phyloP scores from a whole-genome alignment of 1,139 yeast genomes.

The Lodderomyces theae region DNA sequence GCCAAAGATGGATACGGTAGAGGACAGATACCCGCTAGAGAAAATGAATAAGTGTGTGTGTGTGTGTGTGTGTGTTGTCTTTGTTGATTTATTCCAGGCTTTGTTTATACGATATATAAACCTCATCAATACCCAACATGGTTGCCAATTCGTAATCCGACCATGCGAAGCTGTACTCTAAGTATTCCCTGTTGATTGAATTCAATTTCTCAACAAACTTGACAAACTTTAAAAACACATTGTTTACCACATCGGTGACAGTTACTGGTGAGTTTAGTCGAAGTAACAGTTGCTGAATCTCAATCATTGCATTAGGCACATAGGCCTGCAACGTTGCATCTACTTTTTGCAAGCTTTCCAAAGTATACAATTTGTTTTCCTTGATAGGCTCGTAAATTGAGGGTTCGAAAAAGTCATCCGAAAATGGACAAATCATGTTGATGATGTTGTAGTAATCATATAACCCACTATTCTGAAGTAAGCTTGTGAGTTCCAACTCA shows the following conservation, averaged over 20 bases:
- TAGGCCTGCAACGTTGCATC: conserved; percentile 46
- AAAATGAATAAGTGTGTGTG: too few relatives aligned
- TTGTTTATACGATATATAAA: conserved; percentile 11
- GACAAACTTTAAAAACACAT: conserved; percentile 48
- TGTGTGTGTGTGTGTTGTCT: too few relatives aligned
- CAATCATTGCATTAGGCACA: conserved; percentile 62
- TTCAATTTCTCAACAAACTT: conserved; percentile 52
- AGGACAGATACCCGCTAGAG: conserved; percentile 59
- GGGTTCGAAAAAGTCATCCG: conserved; percentile 49
- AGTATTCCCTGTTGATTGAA: conserved; percentile 38
- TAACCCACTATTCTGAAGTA: conserved; percentile 51
- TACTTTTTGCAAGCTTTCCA: conserved; percentile 38
- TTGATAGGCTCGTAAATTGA: conserved; percentile 60
- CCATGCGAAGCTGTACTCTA: conserved; percentile 48
- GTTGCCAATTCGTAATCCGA: conserved; percentile 59
- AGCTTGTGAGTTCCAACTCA: conserved; percentile 38
- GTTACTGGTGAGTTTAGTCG: conserved; percentile 62
- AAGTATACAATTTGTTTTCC: conserved; percentile 59
- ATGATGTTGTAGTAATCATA: conserved; percentile 58
- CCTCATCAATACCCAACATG: conserved; percentile 56
- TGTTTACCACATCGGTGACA: conserved; percentile 52
- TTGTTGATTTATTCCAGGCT: not conserved
- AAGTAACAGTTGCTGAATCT: conserved; percentile 53
- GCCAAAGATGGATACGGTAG: conserved; percentile 90
- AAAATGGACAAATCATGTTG: conserved; percentile 67